Percentiles rank a stretch among this genome's conserved stretches.
phyloP scores from a whole-genome alignment of 352 stramenopile species.

The Albugo laibachii region DNA sequence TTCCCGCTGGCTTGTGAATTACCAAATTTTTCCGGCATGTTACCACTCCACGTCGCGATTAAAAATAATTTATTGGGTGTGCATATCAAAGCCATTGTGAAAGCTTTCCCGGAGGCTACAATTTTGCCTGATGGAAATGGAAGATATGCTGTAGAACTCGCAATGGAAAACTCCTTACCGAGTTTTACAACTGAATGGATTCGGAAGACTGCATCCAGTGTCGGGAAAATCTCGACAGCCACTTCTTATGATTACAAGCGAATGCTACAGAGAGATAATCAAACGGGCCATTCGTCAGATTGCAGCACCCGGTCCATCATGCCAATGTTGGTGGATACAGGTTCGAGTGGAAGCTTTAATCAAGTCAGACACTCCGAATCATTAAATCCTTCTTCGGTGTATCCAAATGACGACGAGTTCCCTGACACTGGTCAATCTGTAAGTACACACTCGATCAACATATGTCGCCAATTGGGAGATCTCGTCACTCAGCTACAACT shows the following conservation, averaged over 20 bases:
- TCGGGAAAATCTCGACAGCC: neutral
- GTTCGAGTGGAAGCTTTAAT: neutral
- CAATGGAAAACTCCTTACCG: constrained; percentile 31
- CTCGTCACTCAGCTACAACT: constrained; percentile 49
- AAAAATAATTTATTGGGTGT: constrained; percentile 35
- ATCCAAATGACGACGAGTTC: neutral
- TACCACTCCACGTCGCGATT: constrained; percentile 67
- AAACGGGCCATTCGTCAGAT: neutral
- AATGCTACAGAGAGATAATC: constrained; percentile 2
- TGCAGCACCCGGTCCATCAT: neutral
- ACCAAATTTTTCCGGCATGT: constrained; percentile 60
- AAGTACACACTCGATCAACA: neutral
- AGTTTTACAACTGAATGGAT: constrained; percentile 54
- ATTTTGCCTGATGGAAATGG: constrained; percentile 32
- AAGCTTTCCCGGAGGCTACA: constrained; percentile 17
- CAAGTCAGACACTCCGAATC: no score
- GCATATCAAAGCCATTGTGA: constrained; percentile 32
- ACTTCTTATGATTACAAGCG: constrained; percentile 14
- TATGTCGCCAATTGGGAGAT: constrained; percentile 31
- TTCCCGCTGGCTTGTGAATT: constrained; percentile 33
- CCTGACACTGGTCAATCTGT: neutral
- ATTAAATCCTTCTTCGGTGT: no score
- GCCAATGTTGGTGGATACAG: neutral
- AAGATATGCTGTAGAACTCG: constrained; percentile 38
- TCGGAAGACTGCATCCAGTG: constrained; percentile 18